Percentiles rank a stretch among this genome's conserved stretches.
These are phyloP conservation scores for Zygoascus ofunaensis DNA, from an alignment of 805 yeast species.

Conservation along the genomic window DNA sequence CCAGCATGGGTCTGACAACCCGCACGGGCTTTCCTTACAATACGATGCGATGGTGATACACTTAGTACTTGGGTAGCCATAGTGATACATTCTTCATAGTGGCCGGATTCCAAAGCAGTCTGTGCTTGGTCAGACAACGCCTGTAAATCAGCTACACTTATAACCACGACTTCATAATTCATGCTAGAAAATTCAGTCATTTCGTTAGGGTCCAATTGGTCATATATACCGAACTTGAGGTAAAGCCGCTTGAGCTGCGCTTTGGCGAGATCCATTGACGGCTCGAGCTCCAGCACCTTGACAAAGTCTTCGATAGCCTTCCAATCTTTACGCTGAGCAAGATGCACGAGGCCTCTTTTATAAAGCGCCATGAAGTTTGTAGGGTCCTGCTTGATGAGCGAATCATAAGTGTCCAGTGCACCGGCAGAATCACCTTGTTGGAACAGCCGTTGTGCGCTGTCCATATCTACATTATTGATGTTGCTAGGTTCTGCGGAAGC, in stretches of 20 bases:
- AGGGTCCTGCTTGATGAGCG: constrained; percentile 23
- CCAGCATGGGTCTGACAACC: constrained; percentile 26
- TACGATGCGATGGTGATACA: constrained; percentile 21
- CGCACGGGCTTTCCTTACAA: constrained; percentile 25
- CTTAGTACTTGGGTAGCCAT: constrained; percentile 23
- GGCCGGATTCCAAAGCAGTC: constrained; percentile 10
- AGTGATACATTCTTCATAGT: constrained; percentile 19
- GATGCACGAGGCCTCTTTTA: constrained; percentile 31
- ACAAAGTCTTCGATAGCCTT: constrained; percentile 31
- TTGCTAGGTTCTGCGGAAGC: neutral
- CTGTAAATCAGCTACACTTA: constrained; percentile 12
- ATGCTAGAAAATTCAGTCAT: constrained; percentile 12
- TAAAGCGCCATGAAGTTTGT: constrained; percentile 25
- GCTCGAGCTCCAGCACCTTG: constrained; percentile 26
- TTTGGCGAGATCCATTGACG: constrained; percentile 29
- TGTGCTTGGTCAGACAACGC: constrained; percentile 9
- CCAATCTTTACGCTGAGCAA: constrained; percentile 27
- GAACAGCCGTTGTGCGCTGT: constrained; percentile 10
- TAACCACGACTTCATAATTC: constrained; percentile 11
- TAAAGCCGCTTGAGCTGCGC: constrained; percentile 27
- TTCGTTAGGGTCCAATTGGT: constrained; percentile 18
- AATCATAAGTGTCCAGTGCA: constrained; percentile 20
- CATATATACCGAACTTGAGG: constrained; percentile 26
- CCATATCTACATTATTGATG: neutral
- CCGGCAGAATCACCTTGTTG: constrained; percentile 9